Evolutionary conservation across 2,329 filamentous ascomycete genomes (phyloP), one percentile per base, ranked within the genome.

Genomic region (Pseudogymnoascus sp.): DNA sequence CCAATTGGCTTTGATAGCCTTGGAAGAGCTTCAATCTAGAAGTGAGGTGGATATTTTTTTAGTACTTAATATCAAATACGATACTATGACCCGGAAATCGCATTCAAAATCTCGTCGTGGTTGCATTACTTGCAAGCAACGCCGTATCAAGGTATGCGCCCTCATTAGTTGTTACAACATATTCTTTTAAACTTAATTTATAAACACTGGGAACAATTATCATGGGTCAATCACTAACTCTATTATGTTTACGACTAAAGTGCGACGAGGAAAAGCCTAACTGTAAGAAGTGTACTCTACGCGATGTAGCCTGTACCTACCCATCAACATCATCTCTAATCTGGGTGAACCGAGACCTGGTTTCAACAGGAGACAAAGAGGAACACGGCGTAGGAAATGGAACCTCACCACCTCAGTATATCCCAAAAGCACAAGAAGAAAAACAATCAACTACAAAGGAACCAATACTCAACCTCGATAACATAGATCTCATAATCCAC

Each of bases 81-180:
- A 28, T 53, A 28, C 4, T 16, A 53, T 53, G 43, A 31, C 65
- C 16, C 65, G 69, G 60, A 68, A 65, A 43, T 62, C 69, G n/a
- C 73, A 75, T 62, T 74, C 67, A 26, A 75, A 75, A 62, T 74
- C 72, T 22, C 69, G 72, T 1, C 63, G 70, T 33, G 73, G 73
- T 16, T 75, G 73, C 60, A 61, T 69, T 19, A 65, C 60, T 31
- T 75, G 73, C 62, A 75, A 74, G 64, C 68, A 68, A 61, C 68
- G 72, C 38, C 72, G 72, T 60, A 66, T 75, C 35, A 75, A 75
- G 68, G 73, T 74, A 68, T 33, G 59, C 12, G 59, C 46, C 16
- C 7, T 33, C 6, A 28, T 60, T 35, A 41, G 19, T 38, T 33
- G n/a, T 28, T 28, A 38, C 61, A 28, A 35, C 3, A 63, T 41